Conservation (phyloP, 306 rosid genomes). For the Parietaria judaica region DNA sequence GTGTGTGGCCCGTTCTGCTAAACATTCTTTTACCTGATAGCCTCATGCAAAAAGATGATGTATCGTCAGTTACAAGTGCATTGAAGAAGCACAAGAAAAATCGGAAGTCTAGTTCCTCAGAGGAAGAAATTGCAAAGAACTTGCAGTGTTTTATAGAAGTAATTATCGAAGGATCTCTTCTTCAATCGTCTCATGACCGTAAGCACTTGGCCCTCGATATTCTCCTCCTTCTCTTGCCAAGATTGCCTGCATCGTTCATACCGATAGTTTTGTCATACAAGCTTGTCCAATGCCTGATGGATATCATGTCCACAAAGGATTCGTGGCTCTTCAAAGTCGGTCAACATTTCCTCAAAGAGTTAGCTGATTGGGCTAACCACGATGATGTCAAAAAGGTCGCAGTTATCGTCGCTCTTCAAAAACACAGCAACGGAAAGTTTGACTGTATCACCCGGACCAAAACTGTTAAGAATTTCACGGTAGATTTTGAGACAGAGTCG, state of each 20-base stretch:
- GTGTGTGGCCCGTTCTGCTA: slow-evolving; percentile 77
- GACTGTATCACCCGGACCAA: slow-evolving; percentile 60
- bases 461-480: slow-evolving; percentile 67
- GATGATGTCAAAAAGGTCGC: slow-evolving; percentile 81
- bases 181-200: slow-evolving; percentile 94
- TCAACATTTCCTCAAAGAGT: slow-evolving; percentile 56
- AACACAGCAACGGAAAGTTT: slow-evolving; percentile 83
- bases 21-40: slow-evolving; percentile 59
- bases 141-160: slow-evolving; percentile 62
- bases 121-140: slow-evolving; percentile 61
- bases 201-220: slow-evolving; percentile 78
- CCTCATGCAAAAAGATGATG: slow-evolving; percentile 62
- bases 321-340: slow-evolving; percentile 85
- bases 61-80: slow-evolving; percentile 51
- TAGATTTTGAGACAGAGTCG: slow-evolving; percentile 67
- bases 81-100: slow-evolving; percentile 76
- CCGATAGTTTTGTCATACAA: slow-evolving; percentile 62
- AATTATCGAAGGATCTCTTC: slow-evolving; percentile 83
- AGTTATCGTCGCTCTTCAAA: slow-evolving; percentile 81
- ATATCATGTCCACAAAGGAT: slow-evolving; percentile 62
- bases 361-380: slow-evolving; percentile 66
- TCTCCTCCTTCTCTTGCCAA: slow-evolving; percentile 64
- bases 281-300: slow-evolving; percentile 83
- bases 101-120: slow-evolving; percentile 70
- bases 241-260: slow-evolving; percentile 67